Base-by-base conservation (phyloP, 768 basidiomycete species). In the Gymnopilus dilepis region DNA sequence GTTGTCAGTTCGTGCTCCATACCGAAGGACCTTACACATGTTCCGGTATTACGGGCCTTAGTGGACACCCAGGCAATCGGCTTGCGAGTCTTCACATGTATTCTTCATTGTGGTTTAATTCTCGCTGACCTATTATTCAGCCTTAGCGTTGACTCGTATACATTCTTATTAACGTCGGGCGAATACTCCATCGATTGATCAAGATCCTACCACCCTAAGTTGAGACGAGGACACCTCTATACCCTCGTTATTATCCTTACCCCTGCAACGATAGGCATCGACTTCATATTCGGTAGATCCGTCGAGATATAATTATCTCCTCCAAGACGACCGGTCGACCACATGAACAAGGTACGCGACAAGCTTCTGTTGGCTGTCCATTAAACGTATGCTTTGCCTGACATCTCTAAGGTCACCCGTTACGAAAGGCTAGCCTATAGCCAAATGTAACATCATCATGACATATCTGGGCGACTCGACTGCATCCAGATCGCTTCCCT, bases 351-450 rank as follows among this genome's bases (percentile, higher is more conserved):
- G 45, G 57, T 33, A 48, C 43, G n/a, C 33, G 37, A 48, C 15
- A 34, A 42, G 22, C 31, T 53, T 47, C 19, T 11, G 33, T 17
- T 34, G 12, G 12, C 26, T 17, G 19, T 43, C 31, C 40, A 41
- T 56, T 56, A 56, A 43, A 30, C 28, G 26, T 37, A 37, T 37
- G 34, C 26, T 28, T 21, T 47, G 40, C n/a, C 37, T 56, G 56
- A 56, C 28, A 56, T 40, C n/a, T n/a, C n/a, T n/a, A n/a, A n/a
- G n/a, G n/a, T n/a, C n/a, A n/a, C n/a, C n/a, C n/a, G n/a, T n/a
- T n/a, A 24, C 33, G 45, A 63, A 59, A 59, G 62, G 42, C 33
- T 63, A 63, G 55, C 58, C 57, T 58, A 28, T 52, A 55, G 33
- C 57, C 43, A 31, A 42, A 28, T 59, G 48, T 34, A 54, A 38